These are phyloP conservation scores for Aspergillus vadensis DNA, from an alignment of 2,329 filamentous ascomycete genomes.

Conservation along the genomic window DNA sequence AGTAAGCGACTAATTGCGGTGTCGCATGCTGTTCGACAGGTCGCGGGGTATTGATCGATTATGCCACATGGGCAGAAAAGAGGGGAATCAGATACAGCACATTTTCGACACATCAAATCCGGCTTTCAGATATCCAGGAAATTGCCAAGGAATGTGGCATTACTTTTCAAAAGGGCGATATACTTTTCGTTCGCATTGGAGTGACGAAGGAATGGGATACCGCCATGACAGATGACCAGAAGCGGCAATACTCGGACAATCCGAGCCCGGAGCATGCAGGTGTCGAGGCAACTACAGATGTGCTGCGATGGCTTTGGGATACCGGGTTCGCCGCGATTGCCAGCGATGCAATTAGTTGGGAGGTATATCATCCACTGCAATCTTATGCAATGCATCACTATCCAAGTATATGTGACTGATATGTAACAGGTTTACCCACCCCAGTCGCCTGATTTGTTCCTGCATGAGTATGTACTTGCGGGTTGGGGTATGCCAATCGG, in stretches of 20 bases:
- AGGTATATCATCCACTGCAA: constrained; percentile 40
- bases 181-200: constrained; percentile 54
- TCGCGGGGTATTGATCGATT: constrained; percentile 57
- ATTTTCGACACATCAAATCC: constrained; percentile 46
- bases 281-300: constrained; percentile 52
- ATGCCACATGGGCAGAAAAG: constrained; percentile 48
- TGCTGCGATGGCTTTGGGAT: constrained; percentile 62
- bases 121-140: constrained; percentile 38
- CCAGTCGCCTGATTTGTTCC: constrained; percentile 37
- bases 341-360: constrained; percentile 59
- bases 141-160: constrained; percentile 47
- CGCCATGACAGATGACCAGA: constrained; percentile 37
- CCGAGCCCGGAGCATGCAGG: constrained; percentile 49
- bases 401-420: neutral
- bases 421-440: constrained; percentile 46
- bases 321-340: constrained; percentile 59
- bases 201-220: constrained; percentile 47
- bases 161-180: constrained; percentile 53
- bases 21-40: constrained; percentile 33
- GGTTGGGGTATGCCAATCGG: constrained; percentile 56
- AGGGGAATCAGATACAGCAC: constrained; percentile 44
- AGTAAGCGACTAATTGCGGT: neutral
- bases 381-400: neutral
- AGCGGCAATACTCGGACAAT: constrained; percentile 36
- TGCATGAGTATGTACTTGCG: constrained; percentile 54